Evolutionary conservation across 2,329 filamentous ascomycete species (phyloP).

Genomic region (Colletotrichum tropicicola): DNA sequence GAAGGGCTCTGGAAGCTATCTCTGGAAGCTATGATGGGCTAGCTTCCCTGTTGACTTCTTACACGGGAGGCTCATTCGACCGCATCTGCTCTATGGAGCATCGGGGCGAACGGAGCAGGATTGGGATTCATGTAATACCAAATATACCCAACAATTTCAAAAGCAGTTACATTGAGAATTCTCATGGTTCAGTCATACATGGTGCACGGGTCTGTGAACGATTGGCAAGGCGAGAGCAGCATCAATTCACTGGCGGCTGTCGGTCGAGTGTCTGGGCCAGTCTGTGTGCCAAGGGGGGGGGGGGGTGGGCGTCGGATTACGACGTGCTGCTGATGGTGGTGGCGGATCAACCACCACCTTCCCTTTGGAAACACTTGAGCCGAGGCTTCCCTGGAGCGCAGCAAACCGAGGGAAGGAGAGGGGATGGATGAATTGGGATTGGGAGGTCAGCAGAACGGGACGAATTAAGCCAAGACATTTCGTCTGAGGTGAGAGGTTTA

Average conservation of each 20-base stretch:
- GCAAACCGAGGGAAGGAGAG: neutral
- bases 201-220: conserved; percentile 6
- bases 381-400: conserved; percentile 12
- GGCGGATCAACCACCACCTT: conserved; percentile 18
- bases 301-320: neutral
- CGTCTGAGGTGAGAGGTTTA: neutral
- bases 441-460: neutral
- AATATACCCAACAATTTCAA: conserved; percentile 26
- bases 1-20: conserved; percentile 38
- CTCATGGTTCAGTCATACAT: neutral
- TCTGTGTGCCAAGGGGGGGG: conserved; percentile 2
- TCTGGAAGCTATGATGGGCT: conserved; percentile 37
- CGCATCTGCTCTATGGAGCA: neutral
- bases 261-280: neutral
- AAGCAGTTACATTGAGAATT: neutral
- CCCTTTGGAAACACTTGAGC: conserved; percentile 12
- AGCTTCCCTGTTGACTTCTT: conserved; percentile 35
- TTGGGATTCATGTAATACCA: conserved; percentile 30
- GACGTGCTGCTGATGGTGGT: neutral
- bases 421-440: neutral
- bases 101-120: conserved; percentile 13
- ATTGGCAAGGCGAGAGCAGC: neutral
- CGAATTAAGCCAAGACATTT: neutral
- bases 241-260: conserved; percentile 1
- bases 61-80: neutral